Evolutionary conservation across 2,329 filamentous ascomycete genomes (phyloP), one percentile per base, ranked within the genome.

Genomic region (Sporothrix brunneoviolacea): DNA sequence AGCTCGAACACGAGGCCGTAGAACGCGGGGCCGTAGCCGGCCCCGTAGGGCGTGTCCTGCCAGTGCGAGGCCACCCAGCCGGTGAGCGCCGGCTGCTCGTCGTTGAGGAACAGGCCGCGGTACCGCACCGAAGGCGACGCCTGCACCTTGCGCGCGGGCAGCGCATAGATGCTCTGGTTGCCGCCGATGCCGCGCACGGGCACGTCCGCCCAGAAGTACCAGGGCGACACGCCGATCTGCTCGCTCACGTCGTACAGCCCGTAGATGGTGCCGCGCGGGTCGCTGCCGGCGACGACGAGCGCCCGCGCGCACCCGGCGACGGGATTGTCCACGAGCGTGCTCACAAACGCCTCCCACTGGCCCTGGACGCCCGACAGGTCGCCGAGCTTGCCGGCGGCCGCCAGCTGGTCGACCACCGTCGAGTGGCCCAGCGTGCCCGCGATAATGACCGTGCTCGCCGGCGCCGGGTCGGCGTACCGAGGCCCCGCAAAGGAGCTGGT

Each of bases 221-320:
- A 85, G 37, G 82, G 83, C 28, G 79, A 84, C 12, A 88, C 82
- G 22, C 84, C 84, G 51, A 88, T 86, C 62, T 88, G 83, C 64
- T 87, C 83, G 19, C 80, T 84, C 42, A 88, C 64, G 56, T 84
- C 82, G 65, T 88, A 88, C 18, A 86, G 68, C 10, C 84, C 84
- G 58, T 77, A 88, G 49, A 88, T 85, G 2, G 81, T 78, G 13
- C 82, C 82, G 54, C 83, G 71, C 3, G 70, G 64, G 61, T 88
- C 83, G 60, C 78, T 83, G 10, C 82, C 84, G 28, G 78, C 82
- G 62, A 89, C 81, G 1, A 88, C 78, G 16, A 88, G 69, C 2
- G 83, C 83, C 53, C 71, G 70, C 1, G 72, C 60, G 21, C 79
- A 75, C 18, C 77, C 80, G 2, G 74, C 69, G 12, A 82, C 62